Evolutionary conservation across 306 rosid species (phyloP).

Genomic region (Dryas alaskensis): DNA sequence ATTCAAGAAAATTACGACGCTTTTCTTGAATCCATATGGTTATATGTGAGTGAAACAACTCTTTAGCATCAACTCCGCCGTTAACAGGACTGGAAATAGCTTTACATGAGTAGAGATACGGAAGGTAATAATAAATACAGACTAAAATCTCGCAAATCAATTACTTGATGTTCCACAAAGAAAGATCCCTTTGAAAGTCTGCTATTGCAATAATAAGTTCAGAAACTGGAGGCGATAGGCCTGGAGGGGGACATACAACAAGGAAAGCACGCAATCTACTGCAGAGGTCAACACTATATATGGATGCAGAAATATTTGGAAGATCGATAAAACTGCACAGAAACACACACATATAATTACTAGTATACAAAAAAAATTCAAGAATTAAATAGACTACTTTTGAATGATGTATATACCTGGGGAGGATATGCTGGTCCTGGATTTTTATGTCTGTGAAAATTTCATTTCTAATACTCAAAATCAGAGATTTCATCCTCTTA

Average conservation of each 20-base stretch:
- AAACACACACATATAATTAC: not conserved
- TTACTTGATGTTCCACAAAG: constrained; percentile 34
- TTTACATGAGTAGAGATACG: constrained; percentile 1
- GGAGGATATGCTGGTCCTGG: constrained; percentile 35
- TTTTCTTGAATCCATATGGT: constrained; percentile 34
- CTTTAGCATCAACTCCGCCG: constrained; percentile 39
- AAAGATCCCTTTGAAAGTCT: constrained; percentile 35
- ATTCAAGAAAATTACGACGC: constrained; percentile 27
- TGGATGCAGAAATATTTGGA: constrained; percentile 36
- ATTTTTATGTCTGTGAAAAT: constrained; percentile 36
- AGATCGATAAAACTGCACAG: constrained; percentile 37
- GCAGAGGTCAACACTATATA: constrained; percentile 35
- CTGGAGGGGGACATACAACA: constrained; percentile 32
- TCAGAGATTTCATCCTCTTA: constrained; percentile 34
- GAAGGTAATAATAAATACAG: not conserved
- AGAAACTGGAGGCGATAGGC: constrained; percentile 29
- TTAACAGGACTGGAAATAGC: constrained; percentile 22
- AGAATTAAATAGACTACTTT: not conserved
- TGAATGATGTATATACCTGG: constrained; percentile 24
- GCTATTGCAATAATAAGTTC: constrained; percentile 35
- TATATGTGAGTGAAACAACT: constrained; percentile 32
- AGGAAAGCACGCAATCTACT: constrained; percentile 32
- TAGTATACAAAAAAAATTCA: not conserved
- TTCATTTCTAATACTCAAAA: constrained; percentile 29
- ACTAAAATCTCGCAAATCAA: not conserved